These are phyloP conservation scores for Talaromyces verruculosus DNA, from an alignment of 2,329 filamentous ascomycete genomes.

Conservation along the genomic window DNA sequence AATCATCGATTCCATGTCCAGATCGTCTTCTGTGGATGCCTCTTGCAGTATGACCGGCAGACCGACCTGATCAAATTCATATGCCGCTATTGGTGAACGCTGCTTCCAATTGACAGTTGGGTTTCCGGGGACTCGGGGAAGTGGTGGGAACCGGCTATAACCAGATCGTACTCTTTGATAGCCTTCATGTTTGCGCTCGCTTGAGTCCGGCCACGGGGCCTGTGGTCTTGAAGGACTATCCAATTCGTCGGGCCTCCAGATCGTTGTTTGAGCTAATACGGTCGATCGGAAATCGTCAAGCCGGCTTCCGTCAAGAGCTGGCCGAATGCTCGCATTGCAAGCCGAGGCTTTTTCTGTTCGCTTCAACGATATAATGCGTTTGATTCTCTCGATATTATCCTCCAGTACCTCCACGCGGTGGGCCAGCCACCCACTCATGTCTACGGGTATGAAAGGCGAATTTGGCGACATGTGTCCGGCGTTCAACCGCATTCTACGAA, in stretches of 20 bases:
- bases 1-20: constrained; percentile 22
- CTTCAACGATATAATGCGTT: constrained; percentile 20
- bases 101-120: constrained; percentile 36
- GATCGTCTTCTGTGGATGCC: constrained; percentile 19
- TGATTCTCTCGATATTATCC: constrained; percentile 1
- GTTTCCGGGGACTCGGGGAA: constrained; percentile 36
- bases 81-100: constrained; percentile 25
- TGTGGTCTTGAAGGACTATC: constrained; percentile 19
- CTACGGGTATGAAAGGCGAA: constrained; percentile 28
- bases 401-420: constrained; percentile 14
- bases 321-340: constrained; percentile 14
- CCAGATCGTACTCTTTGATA: constrained; percentile 32
- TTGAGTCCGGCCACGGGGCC: constrained; percentile 33
- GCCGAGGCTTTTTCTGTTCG: constrained; percentile 8
- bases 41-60: constrained; percentile 18
- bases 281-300: constrained; percentile 28
- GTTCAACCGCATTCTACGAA: constrained; percentile 26
- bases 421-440: constrained; percentile 14
- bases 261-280: constrained; percentile 30
- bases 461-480: constrained; percentile 28
- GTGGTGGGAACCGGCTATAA: constrained; percentile 32
- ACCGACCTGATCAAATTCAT: constrained; percentile 29
- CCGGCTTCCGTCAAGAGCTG: constrained; percentile 26
- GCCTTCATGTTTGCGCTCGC: constrained; percentile 36
- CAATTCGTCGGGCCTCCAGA: constrained; percentile 28